Evolutionary conservation across 2,329 filamentous ascomycete species (phyloP).

Genomic region (Aureobasidium namibiae): DNA sequence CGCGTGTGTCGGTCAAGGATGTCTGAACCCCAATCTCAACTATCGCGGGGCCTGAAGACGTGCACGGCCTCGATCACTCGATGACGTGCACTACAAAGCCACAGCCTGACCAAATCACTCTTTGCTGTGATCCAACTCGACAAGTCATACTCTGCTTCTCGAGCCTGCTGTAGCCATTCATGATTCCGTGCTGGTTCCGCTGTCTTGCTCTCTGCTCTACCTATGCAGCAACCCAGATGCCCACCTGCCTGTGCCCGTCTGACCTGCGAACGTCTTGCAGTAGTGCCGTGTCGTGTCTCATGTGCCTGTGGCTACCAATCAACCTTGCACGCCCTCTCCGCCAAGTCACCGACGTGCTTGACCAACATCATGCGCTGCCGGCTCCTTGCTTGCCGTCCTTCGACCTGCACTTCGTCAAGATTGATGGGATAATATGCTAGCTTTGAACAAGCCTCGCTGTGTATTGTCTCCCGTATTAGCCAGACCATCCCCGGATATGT

Average conservation of each 20-base stretch:
- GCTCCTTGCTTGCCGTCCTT: not conserved
- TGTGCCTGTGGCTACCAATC: conserved; percentile 4
- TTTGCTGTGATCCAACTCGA: too few relatives aligned
- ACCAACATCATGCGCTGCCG: not conserved
- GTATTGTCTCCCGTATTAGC: not conserved
- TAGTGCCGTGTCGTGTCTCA: not conserved
- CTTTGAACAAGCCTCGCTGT: not conserved
- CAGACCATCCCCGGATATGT: not conserved
- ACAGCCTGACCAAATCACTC: not conserved
- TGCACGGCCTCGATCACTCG: not conserved
- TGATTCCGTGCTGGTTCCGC: not conserved
- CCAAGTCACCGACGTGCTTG: not conserved
- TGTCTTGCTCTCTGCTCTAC: not conserved
- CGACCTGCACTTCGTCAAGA: not conserved
- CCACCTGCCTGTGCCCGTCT: not conserved
- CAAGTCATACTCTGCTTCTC: not conserved
- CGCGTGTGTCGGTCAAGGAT: not conserved
- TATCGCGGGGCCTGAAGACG: not conserved
- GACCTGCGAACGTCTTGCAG: not conserved
- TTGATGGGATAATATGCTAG: not conserved
- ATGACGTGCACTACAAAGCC: not conserved
- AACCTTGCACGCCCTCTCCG: conserved; percentile 5
- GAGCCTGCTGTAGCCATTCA: not conserved
- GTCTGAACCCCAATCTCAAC: not conserved
- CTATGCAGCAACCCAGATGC: not conserved